Evolutionary conservation across 192 early-diverging fungal genomes (phyloP).

Genomic region (Podila minutissima): DNA sequence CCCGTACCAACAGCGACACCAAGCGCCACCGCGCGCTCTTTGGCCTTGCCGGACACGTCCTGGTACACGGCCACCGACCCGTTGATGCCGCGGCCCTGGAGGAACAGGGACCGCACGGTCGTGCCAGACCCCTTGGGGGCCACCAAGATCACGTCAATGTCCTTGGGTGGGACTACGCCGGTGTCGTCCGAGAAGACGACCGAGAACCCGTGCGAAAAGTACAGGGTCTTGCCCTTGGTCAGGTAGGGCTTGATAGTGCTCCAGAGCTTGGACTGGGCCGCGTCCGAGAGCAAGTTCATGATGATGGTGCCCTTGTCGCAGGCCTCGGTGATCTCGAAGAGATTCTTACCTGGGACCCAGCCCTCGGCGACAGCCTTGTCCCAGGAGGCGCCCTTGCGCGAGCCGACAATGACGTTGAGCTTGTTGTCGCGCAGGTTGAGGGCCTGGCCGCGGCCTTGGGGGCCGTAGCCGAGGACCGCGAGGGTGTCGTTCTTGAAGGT

Average conservation of each 20-base stretch:
- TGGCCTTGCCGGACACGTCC: conserved; percentile 92
- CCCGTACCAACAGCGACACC: conserved; percentile 96
- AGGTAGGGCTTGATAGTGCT: conserved; percentile 84
- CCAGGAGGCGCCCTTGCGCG: conserved; percentile 91
- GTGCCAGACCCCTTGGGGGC: conserved; percentile 97
- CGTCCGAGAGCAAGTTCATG: conserved; percentile 96
- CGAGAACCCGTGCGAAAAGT: conserved; percentile 98
- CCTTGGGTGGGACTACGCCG: conserved; percentile 87
- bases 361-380: conserved; percentile 93
- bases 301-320: conserved; percentile 90
- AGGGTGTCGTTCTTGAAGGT: conserved; percentile 95
- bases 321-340: conserved; percentile 94
- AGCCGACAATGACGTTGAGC: conserved; percentile 95
- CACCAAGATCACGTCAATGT: conserved; percentile 95
- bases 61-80: conserved; percentile 95
- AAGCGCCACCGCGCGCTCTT: conserved; percentile 90
- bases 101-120: conserved; percentile 95
- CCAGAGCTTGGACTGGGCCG: conserved; percentile 95
- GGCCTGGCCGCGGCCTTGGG: conserved; percentile 93
- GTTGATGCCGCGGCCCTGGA: conserved; percentile 97
- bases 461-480: conserved; percentile 93
- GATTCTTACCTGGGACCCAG: conserved; percentile 95
- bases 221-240: conserved; percentile 97
- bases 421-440: conserved; percentile 97
- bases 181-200: conserved; percentile 95